These are phyloP conservation scores for Crucihimalaya himalaica DNA, from an alignment of 345 rosid genomes.

Conservation along the genomic window DNA sequence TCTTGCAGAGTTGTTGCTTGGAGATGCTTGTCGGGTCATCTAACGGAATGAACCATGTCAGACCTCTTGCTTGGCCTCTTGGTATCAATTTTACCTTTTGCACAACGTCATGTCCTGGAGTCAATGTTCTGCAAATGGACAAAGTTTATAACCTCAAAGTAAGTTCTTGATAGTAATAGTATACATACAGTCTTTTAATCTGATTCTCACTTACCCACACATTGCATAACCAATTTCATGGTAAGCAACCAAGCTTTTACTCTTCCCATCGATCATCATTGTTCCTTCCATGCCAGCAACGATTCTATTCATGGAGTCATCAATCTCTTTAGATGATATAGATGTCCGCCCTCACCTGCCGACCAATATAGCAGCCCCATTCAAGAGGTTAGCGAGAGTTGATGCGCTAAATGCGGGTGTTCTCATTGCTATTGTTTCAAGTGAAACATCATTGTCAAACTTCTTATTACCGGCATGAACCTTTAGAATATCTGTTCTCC, in stretches of 20 bases:
- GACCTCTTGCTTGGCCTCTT: slow-evolving; percentile 96
- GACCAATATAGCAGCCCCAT: slow-evolving; percentile 94
- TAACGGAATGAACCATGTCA: slow-evolving; percentile 95
- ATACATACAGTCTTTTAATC: not conserved
- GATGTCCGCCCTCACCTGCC: slow-evolving; percentile 83
- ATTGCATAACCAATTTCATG: slow-evolving; percentile 97
- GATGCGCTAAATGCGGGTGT: slow-evolving; percentile 99
- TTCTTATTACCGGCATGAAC: slow-evolving; percentile 91
- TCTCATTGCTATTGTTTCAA: slow-evolving; percentile 92
- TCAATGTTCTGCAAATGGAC: slow-evolving; percentile 68
- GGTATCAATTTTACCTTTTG: slow-evolving; percentile 92
- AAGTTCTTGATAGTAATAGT: not conserved
- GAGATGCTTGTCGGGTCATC: slow-evolving; percentile 95
- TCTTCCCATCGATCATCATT: slow-evolving; percentile 97
- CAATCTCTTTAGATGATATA: slow-evolving; percentile 90
- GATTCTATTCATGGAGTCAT: slow-evolving; percentile 95
- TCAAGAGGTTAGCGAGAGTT: slow-evolving; percentile 93
- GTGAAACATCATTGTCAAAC: slow-evolving; percentile 83
- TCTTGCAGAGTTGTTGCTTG: slow-evolving; percentile 95
- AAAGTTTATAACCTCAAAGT: slow-evolving; percentile 9
- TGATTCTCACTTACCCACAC: slow-evolving; percentile 79
- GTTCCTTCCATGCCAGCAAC: slow-evolving; percentile 99
- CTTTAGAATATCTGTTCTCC: slow-evolving; percentile 89
- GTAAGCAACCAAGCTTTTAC: slow-evolving; percentile 95
- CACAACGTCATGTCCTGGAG: slow-evolving; percentile 96